These are phyloP conservation scores for Quercus variabilis DNA, from an alignment of 306 rosid genomes.

Conservation along the genomic window DNA sequence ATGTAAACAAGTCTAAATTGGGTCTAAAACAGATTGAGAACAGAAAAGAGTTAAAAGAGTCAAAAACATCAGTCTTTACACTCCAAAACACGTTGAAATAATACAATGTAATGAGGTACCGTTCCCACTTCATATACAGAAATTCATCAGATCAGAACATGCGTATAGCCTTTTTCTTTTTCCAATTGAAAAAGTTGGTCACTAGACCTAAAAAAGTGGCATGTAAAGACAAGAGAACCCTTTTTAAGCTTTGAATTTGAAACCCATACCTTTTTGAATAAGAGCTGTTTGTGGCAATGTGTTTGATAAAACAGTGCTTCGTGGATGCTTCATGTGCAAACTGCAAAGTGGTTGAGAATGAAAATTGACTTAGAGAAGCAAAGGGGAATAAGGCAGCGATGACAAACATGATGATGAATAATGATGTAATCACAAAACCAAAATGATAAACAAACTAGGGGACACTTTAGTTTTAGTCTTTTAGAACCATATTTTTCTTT, in stretches of 20 bases:
- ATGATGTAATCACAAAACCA: neutral
- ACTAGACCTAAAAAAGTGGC: neutral
- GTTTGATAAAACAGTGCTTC: neutral
- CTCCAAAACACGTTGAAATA: too few species aligned
- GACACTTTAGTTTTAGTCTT: too few species aligned
- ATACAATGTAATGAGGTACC: neutral
- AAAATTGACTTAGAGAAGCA: neutral
- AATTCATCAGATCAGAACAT: too few species aligned
- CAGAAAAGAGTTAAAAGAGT: too few species aligned
- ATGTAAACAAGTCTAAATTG: neutral
- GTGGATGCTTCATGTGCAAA: neutral
- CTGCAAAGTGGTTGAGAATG: neutral
- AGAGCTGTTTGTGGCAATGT: neutral
- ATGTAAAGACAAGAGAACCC: slow-evolving; percentile 31
- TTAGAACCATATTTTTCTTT: neutral
- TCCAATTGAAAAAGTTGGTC: slow-evolving; percentile 1
- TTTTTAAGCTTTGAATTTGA: slow-evolving; percentile 25
- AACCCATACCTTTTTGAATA: neutral
- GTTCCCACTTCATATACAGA: neutral
- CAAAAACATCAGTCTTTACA: too few species aligned
- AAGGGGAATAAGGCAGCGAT: neutral
- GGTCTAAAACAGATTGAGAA: too few species aligned
- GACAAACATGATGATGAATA: neutral
- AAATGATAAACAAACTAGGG: neutral
- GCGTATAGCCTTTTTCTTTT: neutral